These are phyloP conservation scores for Trichoderma asperelloides DNA, from an alignment of 495 filamentous ascomycete genomes.

Conservation along the genomic window DNA sequence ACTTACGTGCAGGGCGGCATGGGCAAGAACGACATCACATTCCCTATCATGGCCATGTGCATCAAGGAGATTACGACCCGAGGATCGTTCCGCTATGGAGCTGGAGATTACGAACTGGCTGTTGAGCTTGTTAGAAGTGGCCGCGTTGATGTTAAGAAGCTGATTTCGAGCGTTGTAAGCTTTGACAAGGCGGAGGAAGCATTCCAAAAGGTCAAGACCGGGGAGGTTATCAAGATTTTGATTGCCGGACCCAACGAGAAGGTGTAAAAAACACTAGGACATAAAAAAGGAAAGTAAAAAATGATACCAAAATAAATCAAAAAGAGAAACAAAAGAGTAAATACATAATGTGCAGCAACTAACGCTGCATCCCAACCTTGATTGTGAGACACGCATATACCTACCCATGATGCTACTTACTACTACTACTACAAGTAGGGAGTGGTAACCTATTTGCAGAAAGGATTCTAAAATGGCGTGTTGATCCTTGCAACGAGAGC, in stretches of 20 bases:
- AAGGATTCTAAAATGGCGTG: not conserved
- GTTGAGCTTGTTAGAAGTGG: slow-evolving; percentile 57
- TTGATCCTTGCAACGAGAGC: not conserved
- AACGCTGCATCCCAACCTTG: not conserved
- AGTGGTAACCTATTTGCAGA: not conserved
- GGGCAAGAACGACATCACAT: slow-evolving; percentile 65
- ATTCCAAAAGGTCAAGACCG: slow-evolving; percentile 66
- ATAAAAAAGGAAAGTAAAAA: slow-evolving; percentile 11
- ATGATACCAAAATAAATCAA: not conserved
- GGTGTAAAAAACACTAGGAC: slow-evolving; percentile 14
- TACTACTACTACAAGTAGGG: too few relatives aligned
- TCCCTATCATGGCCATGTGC: slow-evolving; percentile 74
- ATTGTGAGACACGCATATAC: not conserved
- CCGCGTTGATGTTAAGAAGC: slow-evolving; percentile 58
- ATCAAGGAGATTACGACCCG: slow-evolving; percentile 74
- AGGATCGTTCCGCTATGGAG: slow-evolving; percentile 75
- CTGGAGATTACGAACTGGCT: slow-evolving; percentile 72
- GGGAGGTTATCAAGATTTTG: slow-evolving; percentile 75
- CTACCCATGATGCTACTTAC: too few relatives aligned
- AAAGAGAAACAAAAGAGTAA: not conserved
- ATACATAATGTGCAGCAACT: not conserved
- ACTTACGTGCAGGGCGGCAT: slow-evolving; percentile 81
- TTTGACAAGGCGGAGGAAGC: slow-evolving; percentile 70
- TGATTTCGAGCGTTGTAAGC: slow-evolving; percentile 60
- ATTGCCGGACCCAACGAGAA: slow-evolving; percentile 63